A percentile compares a stretch with the other conserved stretches of the same genome.
Conservation (phyloP, 192 early-diverging fungal species). For the Haplosporangium gracile region DNA sequence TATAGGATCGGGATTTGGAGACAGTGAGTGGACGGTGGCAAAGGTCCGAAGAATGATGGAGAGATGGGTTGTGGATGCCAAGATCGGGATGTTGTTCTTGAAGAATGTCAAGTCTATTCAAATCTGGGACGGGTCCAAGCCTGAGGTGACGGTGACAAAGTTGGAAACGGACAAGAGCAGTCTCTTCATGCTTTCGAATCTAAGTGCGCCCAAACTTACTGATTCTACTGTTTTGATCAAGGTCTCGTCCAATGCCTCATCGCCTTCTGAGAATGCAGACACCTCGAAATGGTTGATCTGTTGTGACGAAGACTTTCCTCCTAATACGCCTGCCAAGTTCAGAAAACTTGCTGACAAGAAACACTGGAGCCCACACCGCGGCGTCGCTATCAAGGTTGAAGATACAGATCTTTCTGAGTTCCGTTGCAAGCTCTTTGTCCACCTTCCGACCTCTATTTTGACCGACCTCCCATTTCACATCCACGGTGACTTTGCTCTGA, state of each 20-base stretch:
- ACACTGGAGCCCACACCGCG: conserved; percentile 29
- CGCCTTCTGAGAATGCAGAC: too few species aligned
- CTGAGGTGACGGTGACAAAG: not conserved
- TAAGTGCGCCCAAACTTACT: too few species aligned
- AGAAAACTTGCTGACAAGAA: not conserved
- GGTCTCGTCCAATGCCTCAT: too few species aligned
- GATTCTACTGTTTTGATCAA: too few species aligned
- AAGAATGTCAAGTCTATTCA: conserved; percentile 12
- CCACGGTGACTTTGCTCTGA: conserved; percentile 54
- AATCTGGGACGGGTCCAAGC: not conserved
- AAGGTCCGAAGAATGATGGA: conserved; percentile 1
- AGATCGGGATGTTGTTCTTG: conserved; percentile 28
- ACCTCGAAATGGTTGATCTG: conserved; percentile 9
- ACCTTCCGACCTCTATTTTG: conserved; percentile 39
- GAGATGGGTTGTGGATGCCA: conserved; percentile 17
- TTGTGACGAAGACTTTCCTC: not conserved
- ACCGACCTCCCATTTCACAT: conserved; percentile 48
- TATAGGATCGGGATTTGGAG: not conserved
- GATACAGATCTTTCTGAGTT: too few species aligned
- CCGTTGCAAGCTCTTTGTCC: conserved; percentile 21
- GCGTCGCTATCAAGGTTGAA: conserved; percentile 1
- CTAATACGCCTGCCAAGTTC: not conserved
- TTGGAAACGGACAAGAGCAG: not conserved
- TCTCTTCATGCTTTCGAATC: not conserved
- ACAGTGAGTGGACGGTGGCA: not conserved